Conservation (phyloP, 768 basidiomycete species). For the Panaeolus papilionaceus region DNA sequence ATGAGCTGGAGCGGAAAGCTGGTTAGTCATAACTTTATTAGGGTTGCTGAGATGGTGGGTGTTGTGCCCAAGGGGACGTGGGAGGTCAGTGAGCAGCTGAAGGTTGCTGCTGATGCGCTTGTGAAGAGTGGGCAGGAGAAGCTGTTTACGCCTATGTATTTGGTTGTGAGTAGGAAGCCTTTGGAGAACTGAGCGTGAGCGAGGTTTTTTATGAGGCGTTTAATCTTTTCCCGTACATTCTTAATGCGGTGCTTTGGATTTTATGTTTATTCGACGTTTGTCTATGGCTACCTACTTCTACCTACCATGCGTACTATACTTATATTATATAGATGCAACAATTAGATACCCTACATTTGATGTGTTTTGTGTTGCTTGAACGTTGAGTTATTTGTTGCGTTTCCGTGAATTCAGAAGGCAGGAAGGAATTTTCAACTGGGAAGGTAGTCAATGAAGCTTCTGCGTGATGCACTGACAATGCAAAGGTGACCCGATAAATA, state of each 20-base stretch:
- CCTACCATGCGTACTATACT: background rate
- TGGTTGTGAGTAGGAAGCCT: constrained; percentile 69
- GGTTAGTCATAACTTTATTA: constrained; percentile 82
- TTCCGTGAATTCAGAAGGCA: too few species aligned
- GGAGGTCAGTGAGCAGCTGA: constrained; percentile 88
- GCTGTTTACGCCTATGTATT: constrained; percentile 90
- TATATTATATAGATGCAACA: background rate
- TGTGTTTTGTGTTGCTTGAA: too few species aligned
- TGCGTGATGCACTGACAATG: too few species aligned
- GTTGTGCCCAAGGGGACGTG: constrained; percentile 92
- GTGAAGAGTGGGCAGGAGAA: constrained; percentile 88
- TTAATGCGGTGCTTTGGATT: background rate
- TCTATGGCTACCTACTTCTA: background rate
- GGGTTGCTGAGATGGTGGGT: constrained; percentile 77
- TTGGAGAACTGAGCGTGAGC: constrained; percentile 35
- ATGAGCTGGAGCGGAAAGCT: constrained; percentile 89
- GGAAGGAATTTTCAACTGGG: too few species aligned
- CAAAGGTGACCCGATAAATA: too few species aligned
- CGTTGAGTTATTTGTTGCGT: too few species aligned
- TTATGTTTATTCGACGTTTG: background rate
- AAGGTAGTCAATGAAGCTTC: too few species aligned
- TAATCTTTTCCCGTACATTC: background rate
- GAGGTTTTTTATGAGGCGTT: background rate
- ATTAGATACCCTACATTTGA: background rate
- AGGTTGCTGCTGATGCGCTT: constrained; percentile 78